Percentiles rank a stretch among this genome's conserved stretches.
These are phyloP conservation scores for Verticillium tricorpus DNA, from an alignment of 2,329 filamentous ascomycete species.

Conservation along the genomic window DNA sequence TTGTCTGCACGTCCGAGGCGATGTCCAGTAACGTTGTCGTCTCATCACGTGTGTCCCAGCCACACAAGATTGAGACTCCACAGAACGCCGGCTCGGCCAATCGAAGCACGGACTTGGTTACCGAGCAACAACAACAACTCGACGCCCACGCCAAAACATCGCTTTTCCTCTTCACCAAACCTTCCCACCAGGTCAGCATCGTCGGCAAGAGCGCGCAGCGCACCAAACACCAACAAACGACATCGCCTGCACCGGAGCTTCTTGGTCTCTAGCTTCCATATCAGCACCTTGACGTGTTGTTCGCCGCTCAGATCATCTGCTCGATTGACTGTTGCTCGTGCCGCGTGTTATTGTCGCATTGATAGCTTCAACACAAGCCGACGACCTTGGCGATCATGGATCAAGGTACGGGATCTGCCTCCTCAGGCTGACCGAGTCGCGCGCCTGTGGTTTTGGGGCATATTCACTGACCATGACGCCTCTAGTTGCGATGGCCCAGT, in stretches of 20 bases:
- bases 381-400: constrained; percentile 7
- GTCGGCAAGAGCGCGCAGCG: constrained; percentile 3
- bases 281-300: neutral
- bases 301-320: neutral
- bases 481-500: constrained; percentile 26
- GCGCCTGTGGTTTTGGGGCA: constrained; percentile 20
- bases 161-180: constrained; percentile 4
- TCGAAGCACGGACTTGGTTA: neutral
- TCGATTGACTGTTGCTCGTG: constrained; percentile 2
- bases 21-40: neutral
- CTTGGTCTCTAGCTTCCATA: neutral
- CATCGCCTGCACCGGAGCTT: neutral
- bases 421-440: neutral
- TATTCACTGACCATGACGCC: constrained; percentile 32
- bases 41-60: constrained; percentile 3
- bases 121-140: constrained; percentile 6
- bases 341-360: constrained; percentile 13
- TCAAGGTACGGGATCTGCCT: constrained; percentile 8
- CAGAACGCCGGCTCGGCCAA: neutral
- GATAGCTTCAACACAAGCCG: constrained; percentile 8
- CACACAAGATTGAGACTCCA: neutral
- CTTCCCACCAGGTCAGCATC: neutral
- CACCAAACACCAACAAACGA: neutral
- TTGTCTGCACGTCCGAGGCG: neutral
- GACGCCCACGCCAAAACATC: constrained; percentile 3